phyloP scores from a whole-genome alignment of 495 filamentous ascomycete genomes.

The Penicillium lagena region DNA sequence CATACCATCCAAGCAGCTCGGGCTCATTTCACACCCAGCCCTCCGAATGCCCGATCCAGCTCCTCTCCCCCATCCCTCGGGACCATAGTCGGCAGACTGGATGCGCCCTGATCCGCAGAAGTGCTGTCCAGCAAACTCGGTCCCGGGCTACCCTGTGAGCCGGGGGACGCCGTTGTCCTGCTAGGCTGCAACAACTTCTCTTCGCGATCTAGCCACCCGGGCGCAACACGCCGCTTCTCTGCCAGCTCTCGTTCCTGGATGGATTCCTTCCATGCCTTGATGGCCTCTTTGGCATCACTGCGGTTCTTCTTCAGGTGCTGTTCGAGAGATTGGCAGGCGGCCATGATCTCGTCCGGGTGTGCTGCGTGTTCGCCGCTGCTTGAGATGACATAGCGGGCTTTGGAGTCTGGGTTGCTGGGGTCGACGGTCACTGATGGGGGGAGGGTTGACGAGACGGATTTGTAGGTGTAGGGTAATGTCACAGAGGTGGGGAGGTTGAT shows the following conservation, averaged over 20 bases:
- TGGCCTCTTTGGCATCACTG: constrained; percentile 53
- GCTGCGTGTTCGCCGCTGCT: constrained; percentile 64
- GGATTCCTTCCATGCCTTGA: constrained; percentile 63
- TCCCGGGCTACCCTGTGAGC: constrained; percentile 18
- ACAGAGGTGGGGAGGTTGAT: constrained; percentile 83
- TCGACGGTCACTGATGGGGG: constrained; percentile 67
- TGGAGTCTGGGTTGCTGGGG: constrained; percentile 30
- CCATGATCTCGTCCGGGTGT: constrained; percentile 74
- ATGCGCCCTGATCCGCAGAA: constrained; percentile 31
- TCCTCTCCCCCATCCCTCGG: constrained; percentile 64
- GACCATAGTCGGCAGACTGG: constrained; percentile 38
- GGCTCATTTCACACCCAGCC: constrained; percentile 45
- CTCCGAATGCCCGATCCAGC: constrained; percentile 85
- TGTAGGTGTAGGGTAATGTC: constrained; percentile 94
- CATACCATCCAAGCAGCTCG: too few species aligned
- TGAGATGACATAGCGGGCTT: constrained; percentile 68
- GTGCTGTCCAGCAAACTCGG: constrained; percentile 41
- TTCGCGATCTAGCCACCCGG: constrained; percentile 91
- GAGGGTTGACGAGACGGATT: constrained; percentile 74
- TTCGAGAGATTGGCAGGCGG: constrained; percentile 68
- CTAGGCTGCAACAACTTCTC: constrained; percentile 73
- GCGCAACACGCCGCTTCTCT: constrained; percentile 86
- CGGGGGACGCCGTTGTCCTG: constrained; percentile 9
- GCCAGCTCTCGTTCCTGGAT: constrained; percentile 74
- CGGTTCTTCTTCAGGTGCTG: constrained; percentile 63